These are phyloP conservation scores for Nicotiana paniculata DNA, from an alignment of 257 asterid genomes.

Conservation along the genomic window DNA sequence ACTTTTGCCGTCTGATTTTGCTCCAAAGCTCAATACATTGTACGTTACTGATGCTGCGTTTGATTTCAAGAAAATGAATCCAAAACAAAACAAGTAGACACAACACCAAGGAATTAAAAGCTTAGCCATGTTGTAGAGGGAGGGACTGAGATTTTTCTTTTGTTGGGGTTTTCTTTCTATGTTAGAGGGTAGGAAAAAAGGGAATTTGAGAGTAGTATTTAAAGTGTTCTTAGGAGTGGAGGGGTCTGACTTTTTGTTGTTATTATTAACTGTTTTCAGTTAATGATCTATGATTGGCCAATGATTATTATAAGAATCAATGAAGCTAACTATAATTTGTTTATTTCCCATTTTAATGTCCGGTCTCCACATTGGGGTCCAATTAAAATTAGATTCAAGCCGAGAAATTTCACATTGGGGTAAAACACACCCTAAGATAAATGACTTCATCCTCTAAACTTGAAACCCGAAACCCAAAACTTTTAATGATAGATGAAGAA, in stretches of 20 bases:
- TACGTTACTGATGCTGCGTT: constrained; percentile 26
- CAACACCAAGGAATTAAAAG: background rate
- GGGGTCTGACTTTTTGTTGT: background rate
- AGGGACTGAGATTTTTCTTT: background rate
- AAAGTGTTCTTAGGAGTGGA: background rate
- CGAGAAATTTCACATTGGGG: no score
- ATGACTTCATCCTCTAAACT: no score
- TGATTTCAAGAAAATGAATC: constrained; percentile 6
- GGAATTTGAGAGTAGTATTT: background rate
- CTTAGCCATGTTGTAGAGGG: background rate
- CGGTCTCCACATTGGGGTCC: no score
- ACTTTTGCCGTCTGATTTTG: constrained; percentile 38
- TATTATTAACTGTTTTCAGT: background rate
- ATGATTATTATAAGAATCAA: background rate
- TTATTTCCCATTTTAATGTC: no score
- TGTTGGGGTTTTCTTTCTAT: background rate
- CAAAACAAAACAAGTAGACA: constrained; percentile 10
- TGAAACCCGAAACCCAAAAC: no score
- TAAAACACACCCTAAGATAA: no score
- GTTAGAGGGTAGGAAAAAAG: background rate
- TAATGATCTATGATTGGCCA: background rate
- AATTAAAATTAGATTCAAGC: rapidly evolving
- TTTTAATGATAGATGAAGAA: no score
- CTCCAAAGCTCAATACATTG: constrained; percentile 43
- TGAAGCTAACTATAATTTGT: background rate